phyloP scores from a whole-genome alignment of 176 grass and related monocot genomes.

The Hordeum vulgare region DNA sequence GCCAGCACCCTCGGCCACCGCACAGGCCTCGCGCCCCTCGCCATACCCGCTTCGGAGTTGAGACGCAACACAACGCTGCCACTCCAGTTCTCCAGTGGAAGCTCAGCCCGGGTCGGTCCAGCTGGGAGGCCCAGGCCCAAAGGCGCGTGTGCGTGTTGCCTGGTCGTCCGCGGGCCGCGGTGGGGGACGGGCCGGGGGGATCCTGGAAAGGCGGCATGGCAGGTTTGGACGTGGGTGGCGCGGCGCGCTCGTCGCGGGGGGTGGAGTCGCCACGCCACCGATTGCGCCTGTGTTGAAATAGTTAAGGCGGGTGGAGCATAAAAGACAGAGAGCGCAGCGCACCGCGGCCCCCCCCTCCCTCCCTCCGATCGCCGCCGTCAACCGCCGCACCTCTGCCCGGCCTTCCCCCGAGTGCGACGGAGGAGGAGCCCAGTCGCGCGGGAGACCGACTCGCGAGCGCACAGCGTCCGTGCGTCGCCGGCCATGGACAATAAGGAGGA shows the following conservation, averaged over 20 bases:
- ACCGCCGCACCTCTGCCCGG: neutral
- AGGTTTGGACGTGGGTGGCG: neutral
- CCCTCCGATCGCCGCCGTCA: neutral
- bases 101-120: neutral
- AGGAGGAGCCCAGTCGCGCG: neutral
- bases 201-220: neutral
- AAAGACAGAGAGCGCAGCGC: slow-evolving; percentile 11
- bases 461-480: neutral
- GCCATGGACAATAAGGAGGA: slow-evolving; percentile 36
- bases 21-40: slow-evolving; percentile 21
- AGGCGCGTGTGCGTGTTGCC: neutral
- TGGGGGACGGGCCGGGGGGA: neutral
- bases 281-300: slow-evolving; percentile 5
- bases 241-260: neutral
- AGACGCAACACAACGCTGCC: neutral
- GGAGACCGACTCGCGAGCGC: neutral
- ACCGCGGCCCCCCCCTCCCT: neutral
- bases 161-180: neutral
- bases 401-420: no score
- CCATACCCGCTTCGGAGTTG: neutral
- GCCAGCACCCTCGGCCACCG: slow-evolving; percentile 81
- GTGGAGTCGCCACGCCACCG: neutral
- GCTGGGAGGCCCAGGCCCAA: neutral
- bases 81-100: neutral
- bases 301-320: neutral